Evolutionary conservation across 768 basidiomycete species (phyloP), one percentile per base, ranked within the genome.

Genomic region (Dentipellis fragilis): DNA sequence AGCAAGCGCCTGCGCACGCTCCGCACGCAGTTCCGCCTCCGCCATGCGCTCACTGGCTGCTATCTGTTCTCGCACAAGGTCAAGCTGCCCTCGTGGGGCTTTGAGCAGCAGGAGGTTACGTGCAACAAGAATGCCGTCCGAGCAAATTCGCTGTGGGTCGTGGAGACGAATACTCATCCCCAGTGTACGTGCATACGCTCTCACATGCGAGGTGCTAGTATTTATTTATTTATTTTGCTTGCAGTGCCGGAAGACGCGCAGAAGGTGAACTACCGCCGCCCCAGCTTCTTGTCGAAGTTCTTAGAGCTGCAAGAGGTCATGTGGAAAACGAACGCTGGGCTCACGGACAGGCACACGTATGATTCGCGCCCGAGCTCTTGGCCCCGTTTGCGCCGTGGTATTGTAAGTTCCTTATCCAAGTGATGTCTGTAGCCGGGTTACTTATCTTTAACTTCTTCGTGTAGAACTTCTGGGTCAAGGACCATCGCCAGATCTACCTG

Each of bases 1-100:
- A 66, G 68, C 45, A 85, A 84, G 64, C 77, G 90, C 16, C 60
- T 99, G 16, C 75, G 86, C 63, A 89, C 96, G 6, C 68, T 98
- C 8, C 72, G 89, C 52, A 93, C 90, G 4, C 76, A 80, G 42
- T 95, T 98, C 72, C 78, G 87, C 62, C 71, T 99, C 48, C 74
- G 85, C 54, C 96, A 99, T 69, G 75, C 79, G 16, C 74, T 94
- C 61, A 89, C 89, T 0, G 93, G 94, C 0, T 99, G 96, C 68
- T 98, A 96, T 67, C 77, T 99, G 38, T 99, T 98, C 76, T 93
- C 89, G 21, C 96, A 99, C 73, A 96, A 96, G 69, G 87, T 97
- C 64, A 98, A 98, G 71, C 73, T 99, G 1, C 96, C 96, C 0
- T 89, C 96, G 4, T 99, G 96, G 96, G 96, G 83, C 0, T 99